Base-by-base conservation (phyloP, 495 filamentous ascomycete genomes). In the Aspergillus sclerotiicarbonarius region DNA sequence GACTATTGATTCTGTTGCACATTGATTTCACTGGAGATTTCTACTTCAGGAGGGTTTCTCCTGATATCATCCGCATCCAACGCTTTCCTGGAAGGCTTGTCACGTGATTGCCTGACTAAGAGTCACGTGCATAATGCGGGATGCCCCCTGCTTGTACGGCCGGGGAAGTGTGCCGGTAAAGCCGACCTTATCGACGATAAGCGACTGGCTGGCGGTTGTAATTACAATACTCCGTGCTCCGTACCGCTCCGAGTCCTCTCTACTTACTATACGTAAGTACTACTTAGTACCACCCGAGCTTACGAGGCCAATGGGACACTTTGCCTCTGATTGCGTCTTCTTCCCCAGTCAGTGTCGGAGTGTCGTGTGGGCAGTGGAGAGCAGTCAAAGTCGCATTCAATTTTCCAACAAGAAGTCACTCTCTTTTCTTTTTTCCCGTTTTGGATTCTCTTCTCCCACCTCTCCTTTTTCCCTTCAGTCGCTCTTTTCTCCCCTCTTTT, bases 171-270 rank as follows among this genome's bases (percentile, higher is more conserved):
- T 18, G 18, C 8, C 29, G 6, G 21, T 30, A 5, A 15, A 9
- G 46, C 3, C 13, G 33, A 35, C 20, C 46, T 49, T 49, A 49
- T 49, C 46, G 46, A 20, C 46, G 46, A 49, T 49, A 49, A 49
- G 46, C 46, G 44, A 46, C 44, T 46, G 44, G 44, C 18, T 21
- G 20, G 12, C 20, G 5, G 25, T 45, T 20, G 44, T 41, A 21
- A 8, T 21, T 8, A 8, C 9, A 46, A 4, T 46, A 21, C 44
- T n/a, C 31, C 31, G 31, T 5, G 31, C 31, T 33, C 31, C 6
- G 31, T 33, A 33, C n/a, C n/a, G n/a, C n/a, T n/a, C n/a, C n/a
- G 44, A 46, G 16, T 46, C n/a, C 6, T 4, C 18, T 20, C 44
- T 7, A 21, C 19, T 1, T n/a, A n/a, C n/a, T n/a, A n/a, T n/a